A percentile compares a stretch with the other conserved stretches of the same genome.
phyloP scores from a whole-genome alignment of 177 flowering plant genomes.

The Vitis hybrid region DNA sequence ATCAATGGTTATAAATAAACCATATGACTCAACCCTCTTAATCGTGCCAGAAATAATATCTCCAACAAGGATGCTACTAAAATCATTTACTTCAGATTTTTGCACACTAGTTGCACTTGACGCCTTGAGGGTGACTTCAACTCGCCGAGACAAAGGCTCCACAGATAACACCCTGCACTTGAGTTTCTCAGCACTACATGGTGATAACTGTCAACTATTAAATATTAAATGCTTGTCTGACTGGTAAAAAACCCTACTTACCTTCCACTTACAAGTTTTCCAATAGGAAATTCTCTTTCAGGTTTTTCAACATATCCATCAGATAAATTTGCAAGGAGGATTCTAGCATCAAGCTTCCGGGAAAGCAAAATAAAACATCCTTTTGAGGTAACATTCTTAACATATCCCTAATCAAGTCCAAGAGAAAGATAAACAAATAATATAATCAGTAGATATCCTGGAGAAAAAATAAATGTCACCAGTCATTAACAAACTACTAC shows the following conservation, averaged over 20 bases:
- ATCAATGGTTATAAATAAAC: conserved; percentile 77
- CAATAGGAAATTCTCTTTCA: conserved; percentile 76
- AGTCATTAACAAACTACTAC: background rate
- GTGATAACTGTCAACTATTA: background rate
- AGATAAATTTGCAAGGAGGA: conserved; percentile 79
- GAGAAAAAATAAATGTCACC: background rate
- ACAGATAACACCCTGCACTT: conserved; percentile 72
- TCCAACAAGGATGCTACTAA: conserved; percentile 56
- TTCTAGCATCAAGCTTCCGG: conserved; percentile 83
- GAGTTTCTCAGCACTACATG: conserved; percentile 13
- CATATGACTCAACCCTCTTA: conserved; percentile 71
- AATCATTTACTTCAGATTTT: conserved; percentile 41
- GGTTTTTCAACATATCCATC: conserved; percentile 66
- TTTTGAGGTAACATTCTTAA: conserved; percentile 67
- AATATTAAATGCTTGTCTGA: background rate
- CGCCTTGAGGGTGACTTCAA: conserved; percentile 76
- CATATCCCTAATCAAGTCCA: conserved; percentile 63
- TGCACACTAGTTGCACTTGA: conserved; percentile 16
- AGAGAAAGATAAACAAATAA: background rate
- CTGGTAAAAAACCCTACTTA: conserved; percentile 19
- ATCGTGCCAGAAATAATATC: conserved; percentile 65
- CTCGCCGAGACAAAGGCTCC: conserved; percentile 82
- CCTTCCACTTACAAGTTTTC: conserved; percentile 82
- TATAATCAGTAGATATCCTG: background rate
- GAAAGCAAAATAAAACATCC: conserved; percentile 93